Percentiles rank a stretch among this genome's conserved stretches.
Conservation (phyloP, 139 green algal species). For the Nannochloris sp. region DNA sequence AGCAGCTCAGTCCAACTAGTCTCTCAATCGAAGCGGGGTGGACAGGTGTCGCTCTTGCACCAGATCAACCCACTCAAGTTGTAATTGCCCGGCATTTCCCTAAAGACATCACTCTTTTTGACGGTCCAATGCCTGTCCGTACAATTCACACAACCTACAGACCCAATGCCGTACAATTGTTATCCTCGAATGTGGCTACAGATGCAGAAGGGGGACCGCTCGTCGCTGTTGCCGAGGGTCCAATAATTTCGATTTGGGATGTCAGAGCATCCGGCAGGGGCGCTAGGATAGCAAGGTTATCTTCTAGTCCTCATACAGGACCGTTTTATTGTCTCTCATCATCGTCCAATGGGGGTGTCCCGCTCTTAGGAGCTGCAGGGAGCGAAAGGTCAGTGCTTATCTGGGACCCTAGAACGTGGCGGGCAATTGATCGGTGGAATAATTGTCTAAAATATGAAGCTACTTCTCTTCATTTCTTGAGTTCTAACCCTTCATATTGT, state of each 20-base stretch:
- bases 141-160: conserved; percentile 23
- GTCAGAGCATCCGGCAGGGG: conserved; percentile 6
- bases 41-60: conserved; percentile 20
- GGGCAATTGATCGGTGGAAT: conserved; percentile 19
- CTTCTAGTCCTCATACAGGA: conserved; percentile 6
- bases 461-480: conserved; percentile 19
- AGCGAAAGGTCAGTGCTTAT: conserved; percentile 18
- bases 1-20: conserved; percentile 11
- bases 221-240: conserved; percentile 23
- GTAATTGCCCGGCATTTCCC: conserved; percentile 24
- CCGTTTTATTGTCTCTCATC: conserved; percentile 17
- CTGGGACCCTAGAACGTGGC: conserved; percentile 29
- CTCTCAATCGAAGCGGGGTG: conserved; percentile 14
- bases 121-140: conserved; percentile 11
- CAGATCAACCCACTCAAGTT: conserved; percentile 2
- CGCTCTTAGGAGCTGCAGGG: conserved; percentile 18
- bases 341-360: background rate
- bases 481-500: conserved; percentile 4
- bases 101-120: conserved; percentile 29
- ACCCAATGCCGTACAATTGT: conserved; percentile 19
- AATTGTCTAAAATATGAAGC: conserved; percentile 31
- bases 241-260: conserved; percentile 26
- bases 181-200: conserved; percentile 12
- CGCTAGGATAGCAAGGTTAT: conserved; percentile 11
- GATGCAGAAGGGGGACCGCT: conserved; percentile 7